Base-by-base conservation (phyloP, 768 basidiomycete species). In the Scleroderma bovista region DNA sequence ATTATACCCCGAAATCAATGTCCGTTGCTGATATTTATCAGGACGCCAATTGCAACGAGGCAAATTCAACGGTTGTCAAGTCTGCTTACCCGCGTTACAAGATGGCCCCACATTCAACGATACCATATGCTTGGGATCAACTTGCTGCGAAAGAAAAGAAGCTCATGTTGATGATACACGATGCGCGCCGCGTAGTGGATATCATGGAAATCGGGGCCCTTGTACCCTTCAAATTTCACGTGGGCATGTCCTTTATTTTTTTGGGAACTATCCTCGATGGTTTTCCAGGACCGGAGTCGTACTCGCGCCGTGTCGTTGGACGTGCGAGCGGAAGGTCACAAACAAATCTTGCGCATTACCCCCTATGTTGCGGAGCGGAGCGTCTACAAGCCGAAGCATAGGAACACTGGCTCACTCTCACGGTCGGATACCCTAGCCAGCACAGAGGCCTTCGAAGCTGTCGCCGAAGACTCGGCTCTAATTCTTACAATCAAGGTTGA, bases 141-240 rank as follows among this genome's bases (percentile, higher is more conserved):
- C 96, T 96, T 7, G 88, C 93, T 3, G 84, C 84, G 1, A 73
- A 73, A 41, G 84, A 87, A 57, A 98, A 95, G 69, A 84, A 81
- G 55, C 72, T 99, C 22, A 65, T 81, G 32, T 72, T 99, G 19
- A 64, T 66, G 10, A 75, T 84, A 44, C 83, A 83, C 38, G 77
- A 77, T 20, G 69, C 78, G 47, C 79, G 77, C 11, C 79, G 90
- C 24, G 66, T 75, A 19, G 72, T 98, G 45, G 95, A 98, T 62
- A 84, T 95, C 52, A 85, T 95, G 84, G 96, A 97, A 66, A 98
- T 99, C 19, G 96, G 96, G 23, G 80, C 88, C 55, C 77, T 95
- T 6, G 68, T 89, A 12, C 96, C 96, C 1, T 94, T 94, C 75
- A 90, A 80, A 64, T 90, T 95, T 62, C 71, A 73, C 41, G 90